Base-by-base conservation (phyloP, 108 stramenopile genomes). In the Seminavis robusta region DNA sequence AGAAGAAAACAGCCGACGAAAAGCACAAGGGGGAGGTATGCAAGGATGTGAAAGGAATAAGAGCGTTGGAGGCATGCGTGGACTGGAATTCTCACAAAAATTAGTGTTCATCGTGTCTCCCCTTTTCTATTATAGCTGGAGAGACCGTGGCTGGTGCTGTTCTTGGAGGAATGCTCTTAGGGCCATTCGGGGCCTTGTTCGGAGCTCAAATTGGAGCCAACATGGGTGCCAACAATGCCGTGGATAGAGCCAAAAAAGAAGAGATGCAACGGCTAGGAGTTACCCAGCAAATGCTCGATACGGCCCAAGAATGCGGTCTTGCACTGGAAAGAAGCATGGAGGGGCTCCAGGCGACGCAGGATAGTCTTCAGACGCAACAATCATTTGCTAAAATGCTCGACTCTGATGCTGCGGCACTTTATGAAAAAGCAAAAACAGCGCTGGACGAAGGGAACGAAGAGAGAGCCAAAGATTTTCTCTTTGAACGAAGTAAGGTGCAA, bases 171-270 rank as follows among this genome's bases (percentile, higher is more conserved):
- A 53, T 93, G 3, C 39, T 89, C 1, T 65, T 65, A 7, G 91
- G 91, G 0, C 91, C 91, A 5, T 89, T 93, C 33, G 91, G 63
- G 49, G 78, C 74, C 26, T 49, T 90, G 30, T 89, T 93, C 67
- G 91, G 91, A 3, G 85, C 87, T 1, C 74, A 84, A 34, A 76
- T 93, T 21, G 87, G 91, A 8, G 54, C 71, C 13, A 73, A 73
- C 10, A 46, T 87, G 17, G 91, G 87, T 8, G 52, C 61, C 3
- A 45, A 66, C 19, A 67, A 67, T 42, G 74, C 78, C 1, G 36
- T 77, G 19, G 76, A 88, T 39, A 67, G 65, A 62, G 90, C 85
- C 4, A 59, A 79, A 39, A 52, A 78, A 56, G 77, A 84, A 24
- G 91, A 89, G 63, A 85, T 89, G 83, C 71, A 73, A 61, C 65